phyloP scores from a whole-genome alignment of 306 rosid species.

The Fragaria vesca region DNA sequence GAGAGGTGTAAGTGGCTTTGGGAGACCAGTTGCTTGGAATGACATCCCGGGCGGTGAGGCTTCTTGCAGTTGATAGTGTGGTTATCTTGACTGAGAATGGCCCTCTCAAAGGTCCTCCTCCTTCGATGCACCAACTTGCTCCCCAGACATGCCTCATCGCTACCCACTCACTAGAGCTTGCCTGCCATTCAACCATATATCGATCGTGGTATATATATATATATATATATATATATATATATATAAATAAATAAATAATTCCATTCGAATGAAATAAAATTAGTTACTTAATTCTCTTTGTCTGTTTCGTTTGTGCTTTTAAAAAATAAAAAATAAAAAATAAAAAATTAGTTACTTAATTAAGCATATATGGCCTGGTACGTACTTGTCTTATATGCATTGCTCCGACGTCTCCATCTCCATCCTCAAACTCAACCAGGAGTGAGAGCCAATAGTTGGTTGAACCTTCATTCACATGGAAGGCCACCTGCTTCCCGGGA shows the following conservation, averaged over 20 bases:
- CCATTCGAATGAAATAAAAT: no score
- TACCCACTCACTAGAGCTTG: conserved; percentile 66
- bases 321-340: not conserved
- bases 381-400: conserved; percentile 75
- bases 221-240: not conserved
- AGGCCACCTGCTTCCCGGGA: conserved; percentile 64
- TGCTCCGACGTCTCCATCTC: conserved; percentile 81
- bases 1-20: conserved; percentile 68
- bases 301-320: no score
- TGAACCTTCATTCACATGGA: conserved; percentile 89
- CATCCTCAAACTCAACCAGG: conserved; percentile 70
- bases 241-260: not conserved
- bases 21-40: conserved; percentile 82
- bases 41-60: conserved; percentile 62
- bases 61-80: conserved; percentile 53
- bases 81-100: conserved; percentile 84
- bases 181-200: conserved; percentile 40
- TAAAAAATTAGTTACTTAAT: not conserved
- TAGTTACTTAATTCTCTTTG: no score
- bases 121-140: conserved; percentile 69
- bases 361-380: conserved; percentile 14
- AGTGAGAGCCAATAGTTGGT: conserved; percentile 82
- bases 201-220: not conserved
- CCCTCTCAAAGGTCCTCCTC: conserved; percentile 64
- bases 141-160: conserved; percentile 89